Evolutionary conservation across 306 rosid genomes (phyloP), one percentile per base, ranked within the genome.

Genomic region (Inga leiocalycina): DNA sequence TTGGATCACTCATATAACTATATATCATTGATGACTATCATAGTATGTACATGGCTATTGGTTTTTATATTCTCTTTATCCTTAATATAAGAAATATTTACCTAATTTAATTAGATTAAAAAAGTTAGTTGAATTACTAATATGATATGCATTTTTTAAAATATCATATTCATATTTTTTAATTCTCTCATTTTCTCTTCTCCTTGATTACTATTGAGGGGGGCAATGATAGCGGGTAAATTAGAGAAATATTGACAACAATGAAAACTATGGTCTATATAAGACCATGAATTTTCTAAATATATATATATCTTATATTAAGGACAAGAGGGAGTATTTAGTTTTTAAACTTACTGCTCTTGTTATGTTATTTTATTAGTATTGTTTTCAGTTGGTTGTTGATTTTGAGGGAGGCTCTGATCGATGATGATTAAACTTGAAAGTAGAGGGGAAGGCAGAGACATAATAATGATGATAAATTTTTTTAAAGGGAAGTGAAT

Each of bases 301-400:
- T 27, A 27, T 27, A 27, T 27, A 39, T 6, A 39, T 6, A 39
- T 39, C 1, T 39, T 39, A 39, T 39, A 39, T 39, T 39, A 39
- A 39, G 8, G 6, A 1, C 43, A 27, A 27, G 0, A 1, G 43
- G 30, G 30, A 27, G 30, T 24, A 48, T 48, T 64, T 27, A 13
- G 7, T 12, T 12, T 12, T 27, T 0, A 64, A 5, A 64, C 35
- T 27, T 12, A 30, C 13, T 4, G 1, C 2, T 10, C 19, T 39
- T 62, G 35, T n/a, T 20, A 1, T 61, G 24, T 10, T 24, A 4
- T 10, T 64, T 27, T 24, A 12, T 27, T 10, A 64, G 30, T 10
- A 64, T 64, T 64, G 69, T 27, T 64, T 64, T 64, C 39, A 27
- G 69, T 30, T 64, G 37, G 69, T 64, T 62, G 68, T 61, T 61